Evolutionary conservation across 1,139 yeast species (phyloP).

Genomic region (Saccharomyces pastorianus): DNA sequence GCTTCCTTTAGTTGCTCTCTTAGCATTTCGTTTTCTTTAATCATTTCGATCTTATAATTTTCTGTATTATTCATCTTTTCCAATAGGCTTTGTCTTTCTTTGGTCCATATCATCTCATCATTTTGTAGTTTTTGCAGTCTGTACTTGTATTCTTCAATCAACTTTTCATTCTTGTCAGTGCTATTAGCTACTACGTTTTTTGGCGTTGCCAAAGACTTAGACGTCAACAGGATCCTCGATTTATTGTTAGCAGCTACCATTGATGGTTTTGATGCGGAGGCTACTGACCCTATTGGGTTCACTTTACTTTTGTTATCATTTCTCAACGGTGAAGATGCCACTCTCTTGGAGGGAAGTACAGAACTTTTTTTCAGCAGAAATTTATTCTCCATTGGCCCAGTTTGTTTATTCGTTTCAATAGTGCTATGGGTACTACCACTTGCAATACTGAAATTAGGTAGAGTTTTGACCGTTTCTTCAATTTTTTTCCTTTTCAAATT

Average conservation of each 20-base stretch:
- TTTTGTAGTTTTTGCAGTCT: slow-evolving; percentile 47
- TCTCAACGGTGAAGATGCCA: slow-evolving; percentile 60
- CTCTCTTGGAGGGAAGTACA: slow-evolving; percentile 53
- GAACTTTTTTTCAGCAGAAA: slow-evolving; percentile 7
- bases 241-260: slow-evolving; percentile 10
- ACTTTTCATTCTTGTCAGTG: slow-evolving; percentile 13
- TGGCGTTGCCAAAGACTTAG: slow-evolving; percentile 15
- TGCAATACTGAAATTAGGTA: not conserved
- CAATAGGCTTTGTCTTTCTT: slow-evolving; percentile 33
- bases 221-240: slow-evolving; percentile 17
- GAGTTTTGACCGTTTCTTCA: slow-evolving; percentile 31
- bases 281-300: not conserved
- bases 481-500: slow-evolving; percentile 67
- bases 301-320: slow-evolving; percentile 22
- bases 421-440: not conserved
- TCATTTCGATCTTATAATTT: slow-evolving; percentile 34
- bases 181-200: slow-evolving; percentile 5
- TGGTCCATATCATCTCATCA: slow-evolving; percentile 47
- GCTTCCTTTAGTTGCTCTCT: slow-evolving; percentile 36
- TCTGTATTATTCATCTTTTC: slow-evolving; percentile 23
- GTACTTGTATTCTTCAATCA: slow-evolving; percentile 9
- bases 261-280: slow-evolving; percentile 5
- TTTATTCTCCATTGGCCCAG: not conserved
- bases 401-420: not conserved
- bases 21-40: slow-evolving; percentile 39